Evolutionary conservation across 352 stramenopile genomes (phyloP).

Genomic region (Globisporangium polare): DNA sequence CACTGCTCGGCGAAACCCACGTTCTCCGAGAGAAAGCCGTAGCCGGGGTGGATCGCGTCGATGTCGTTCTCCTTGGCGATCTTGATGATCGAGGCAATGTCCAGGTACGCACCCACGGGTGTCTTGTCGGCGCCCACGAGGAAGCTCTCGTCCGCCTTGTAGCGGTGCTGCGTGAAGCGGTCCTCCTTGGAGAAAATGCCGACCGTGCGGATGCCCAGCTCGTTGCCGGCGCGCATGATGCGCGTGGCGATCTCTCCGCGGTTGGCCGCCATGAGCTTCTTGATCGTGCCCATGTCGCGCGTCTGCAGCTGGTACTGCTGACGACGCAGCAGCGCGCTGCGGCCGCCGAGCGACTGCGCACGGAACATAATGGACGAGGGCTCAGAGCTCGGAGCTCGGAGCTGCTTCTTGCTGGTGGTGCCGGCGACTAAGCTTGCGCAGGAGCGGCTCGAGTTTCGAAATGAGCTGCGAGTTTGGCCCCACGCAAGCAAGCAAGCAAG

Average conservation of each 20-base stretch:
- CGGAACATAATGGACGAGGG: constrained; percentile 31
- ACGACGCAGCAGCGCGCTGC: constrained; percentile 13
- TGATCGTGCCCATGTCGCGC: constrained; percentile 80
- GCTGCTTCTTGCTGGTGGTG: not conserved
- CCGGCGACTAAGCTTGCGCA: not conserved
- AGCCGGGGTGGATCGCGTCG: constrained; percentile 96
- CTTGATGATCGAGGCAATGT: constrained; percentile 92
- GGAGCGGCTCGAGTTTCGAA: constrained; percentile 5
- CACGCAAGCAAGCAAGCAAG: not conserved
- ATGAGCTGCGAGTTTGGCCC: not conserved
- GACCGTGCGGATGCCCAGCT: constrained; percentile 91
- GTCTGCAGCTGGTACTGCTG: constrained; percentile 16
- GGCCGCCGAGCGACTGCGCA: constrained; percentile 27
- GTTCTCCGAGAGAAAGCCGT: constrained; percentile 97
- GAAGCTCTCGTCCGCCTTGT: constrained; percentile 97
- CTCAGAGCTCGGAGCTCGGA: not conserved
- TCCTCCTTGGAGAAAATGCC: constrained; percentile 93
- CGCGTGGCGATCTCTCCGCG: constrained; percentile 97
- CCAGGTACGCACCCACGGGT: constrained; percentile 94
- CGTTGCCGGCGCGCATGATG: constrained; percentile 93
- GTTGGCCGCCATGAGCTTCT: constrained; percentile 97
- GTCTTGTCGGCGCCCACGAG: constrained; percentile 89
- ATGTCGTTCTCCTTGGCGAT: constrained; percentile 91
- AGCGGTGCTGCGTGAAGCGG: constrained; percentile 94
- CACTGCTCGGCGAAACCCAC: constrained; percentile 92